These are phyloP conservation scores for Senecio squalidus DNA, from an alignment of 140 eudicot genomes.

Conservation along the genomic window DNA sequence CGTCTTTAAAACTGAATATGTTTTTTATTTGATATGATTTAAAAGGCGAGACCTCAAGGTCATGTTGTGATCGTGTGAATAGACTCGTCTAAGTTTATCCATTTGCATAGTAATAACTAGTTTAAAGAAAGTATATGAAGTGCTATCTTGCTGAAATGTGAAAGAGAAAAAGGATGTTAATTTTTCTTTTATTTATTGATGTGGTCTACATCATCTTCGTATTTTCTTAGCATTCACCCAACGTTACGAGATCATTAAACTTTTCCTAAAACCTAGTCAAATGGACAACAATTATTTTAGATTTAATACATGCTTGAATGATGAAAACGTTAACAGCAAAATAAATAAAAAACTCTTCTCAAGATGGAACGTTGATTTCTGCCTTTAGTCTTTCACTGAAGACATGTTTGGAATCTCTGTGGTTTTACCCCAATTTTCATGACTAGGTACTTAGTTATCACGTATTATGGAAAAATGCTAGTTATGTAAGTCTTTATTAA, in stretches of 20 bases:
- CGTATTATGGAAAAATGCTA: neutral
- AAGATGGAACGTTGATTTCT: neutral
- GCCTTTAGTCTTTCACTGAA: neutral
- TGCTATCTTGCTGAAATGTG: slow-evolving; percentile 11
- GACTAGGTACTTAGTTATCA: neutral
- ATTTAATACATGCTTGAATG: neutral
- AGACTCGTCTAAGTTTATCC: no score
- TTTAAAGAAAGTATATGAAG: neutral
- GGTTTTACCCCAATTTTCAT: neutral
- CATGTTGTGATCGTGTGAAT: no score
- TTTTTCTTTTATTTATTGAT: neutral
- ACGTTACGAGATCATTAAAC: no score
- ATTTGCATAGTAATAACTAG: no score
- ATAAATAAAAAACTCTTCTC: neutral
- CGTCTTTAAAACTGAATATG: neutral
- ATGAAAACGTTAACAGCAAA: neutral
- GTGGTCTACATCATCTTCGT: neutral
- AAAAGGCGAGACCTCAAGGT: no score
- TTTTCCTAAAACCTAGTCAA: neutral
- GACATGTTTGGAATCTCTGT: neutral
- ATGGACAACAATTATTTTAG: neutral
- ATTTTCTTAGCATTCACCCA: no score
- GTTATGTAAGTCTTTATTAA: neutral
- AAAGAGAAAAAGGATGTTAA: neutral
- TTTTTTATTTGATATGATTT: neutral